phyloP scores from a whole-genome alignment of 352 stramenopile species.

The Phytophthora sp. region DNA sequence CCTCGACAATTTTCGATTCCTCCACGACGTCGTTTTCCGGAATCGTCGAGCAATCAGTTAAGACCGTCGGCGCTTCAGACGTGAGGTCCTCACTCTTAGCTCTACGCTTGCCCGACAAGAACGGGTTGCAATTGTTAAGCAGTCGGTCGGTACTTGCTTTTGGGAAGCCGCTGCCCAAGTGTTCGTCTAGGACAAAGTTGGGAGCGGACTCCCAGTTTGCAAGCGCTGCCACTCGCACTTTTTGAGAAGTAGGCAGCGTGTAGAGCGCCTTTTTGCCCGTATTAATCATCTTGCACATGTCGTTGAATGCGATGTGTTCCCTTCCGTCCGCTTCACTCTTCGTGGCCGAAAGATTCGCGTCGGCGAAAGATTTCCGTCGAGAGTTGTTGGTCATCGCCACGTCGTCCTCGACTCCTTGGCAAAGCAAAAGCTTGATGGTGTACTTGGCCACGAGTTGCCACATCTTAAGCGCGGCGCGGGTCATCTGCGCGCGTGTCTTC shows the following conservation, averaged over 20 bases:
- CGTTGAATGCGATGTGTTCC: slow-evolving; percentile 37
- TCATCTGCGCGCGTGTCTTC: slow-evolving; percentile 21
- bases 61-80: slow-evolving; percentile 36
- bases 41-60: slow-evolving; percentile 31
- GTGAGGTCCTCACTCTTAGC: slow-evolving; percentile 28
- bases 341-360: slow-evolving; percentile 1
- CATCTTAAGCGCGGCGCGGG: slow-evolving; percentile 22
- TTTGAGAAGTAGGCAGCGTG: slow-evolving; percentile 8
- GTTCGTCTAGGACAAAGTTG: slow-evolving; percentile 31
- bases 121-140: slow-evolving; percentile 44
- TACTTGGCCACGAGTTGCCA: slow-evolving; percentile 37
- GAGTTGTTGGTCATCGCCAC: slow-evolving; percentile 32
- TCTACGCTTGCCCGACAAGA: slow-evolving; percentile 36
- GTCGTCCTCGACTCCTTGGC: slow-evolving; percentile 37
- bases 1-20: slow-evolving; percentile 20
- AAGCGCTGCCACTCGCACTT: slow-evolving; percentile 30
- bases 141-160: slow-evolving; percentile 28
- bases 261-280: slow-evolving; percentile 18
- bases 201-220: slow-evolving; percentile 37
- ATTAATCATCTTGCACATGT: slow-evolving; percentile 36
- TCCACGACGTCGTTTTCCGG: slow-evolving; percentile 25
- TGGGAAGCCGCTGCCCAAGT: slow-evolving; percentile 12
- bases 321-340: not conserved
- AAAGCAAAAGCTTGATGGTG: slow-evolving; percentile 30
- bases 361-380: slow-evolving; percentile 19